A percentile compares a stretch with the other conserved stretches of the same genome.
Conservation (phyloP, 768 basidiomycete species). For the Clathrus columnatus region DNA sequence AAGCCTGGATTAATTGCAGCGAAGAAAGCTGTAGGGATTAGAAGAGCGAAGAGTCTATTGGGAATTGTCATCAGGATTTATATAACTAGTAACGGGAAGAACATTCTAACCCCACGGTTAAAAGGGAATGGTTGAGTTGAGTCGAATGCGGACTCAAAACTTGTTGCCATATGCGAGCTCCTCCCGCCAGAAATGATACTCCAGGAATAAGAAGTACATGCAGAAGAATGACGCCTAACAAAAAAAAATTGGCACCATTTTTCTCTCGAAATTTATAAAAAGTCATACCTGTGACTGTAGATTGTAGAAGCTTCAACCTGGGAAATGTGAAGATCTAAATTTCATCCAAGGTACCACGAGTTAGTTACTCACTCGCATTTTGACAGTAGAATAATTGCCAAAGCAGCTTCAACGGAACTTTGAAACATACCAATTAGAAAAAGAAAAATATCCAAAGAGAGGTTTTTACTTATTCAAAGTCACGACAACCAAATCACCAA, state of each 20-base stretch:
- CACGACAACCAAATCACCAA: conserved; percentile 60
- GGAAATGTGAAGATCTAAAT: not conserved
- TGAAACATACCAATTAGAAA: not conserved
- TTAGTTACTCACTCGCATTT: conserved; percentile 55
- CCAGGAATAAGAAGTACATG: conserved; percentile 68
- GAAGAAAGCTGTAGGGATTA: conserved; percentile 63
- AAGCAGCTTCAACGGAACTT: conserved; percentile 62
- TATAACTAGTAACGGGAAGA: not conserved
- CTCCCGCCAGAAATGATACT: conserved; percentile 60
- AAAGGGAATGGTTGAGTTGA: conserved; percentile 59
- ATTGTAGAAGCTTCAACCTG: conserved; percentile 56
- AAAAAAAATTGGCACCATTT: not conserved
- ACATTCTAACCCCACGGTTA: conserved; percentile 52
- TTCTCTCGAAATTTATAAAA: not conserved
- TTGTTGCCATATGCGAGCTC: conserved; percentile 58
- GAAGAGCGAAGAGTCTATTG: conserved; percentile 48
- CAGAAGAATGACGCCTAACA: conserved; percentile 57
- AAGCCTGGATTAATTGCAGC: conserved; percentile 40
- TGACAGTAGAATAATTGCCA: conserved; percentile 60
- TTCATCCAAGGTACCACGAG: not conserved
- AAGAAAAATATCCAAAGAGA: not conserved
- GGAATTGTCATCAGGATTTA: not conserved
- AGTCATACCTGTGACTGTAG: conserved; percentile 47
- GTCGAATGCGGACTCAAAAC: conserved; percentile 57
- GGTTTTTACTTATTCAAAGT: conserved; percentile 54